Conservation (phyloP, 1,139 yeast species). For the Nadsonia commutata region DNA sequence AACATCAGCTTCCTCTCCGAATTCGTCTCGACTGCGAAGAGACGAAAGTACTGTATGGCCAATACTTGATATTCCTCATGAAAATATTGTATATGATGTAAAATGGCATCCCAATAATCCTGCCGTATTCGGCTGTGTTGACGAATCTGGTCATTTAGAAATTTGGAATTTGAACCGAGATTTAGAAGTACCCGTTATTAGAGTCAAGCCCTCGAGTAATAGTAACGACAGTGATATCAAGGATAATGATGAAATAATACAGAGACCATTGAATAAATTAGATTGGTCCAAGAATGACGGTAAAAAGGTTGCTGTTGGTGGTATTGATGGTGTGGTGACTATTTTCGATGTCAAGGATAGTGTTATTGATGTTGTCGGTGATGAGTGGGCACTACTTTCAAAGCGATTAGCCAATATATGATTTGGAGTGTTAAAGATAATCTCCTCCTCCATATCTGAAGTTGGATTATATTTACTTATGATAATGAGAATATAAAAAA, state of each 20-base stretch:
- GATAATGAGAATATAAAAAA: neutral
- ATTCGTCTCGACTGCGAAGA: neutral
- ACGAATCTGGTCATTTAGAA: slow-evolving; percentile 33
- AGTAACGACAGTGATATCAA: neutral
- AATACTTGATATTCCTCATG: slow-evolving; percentile 14
- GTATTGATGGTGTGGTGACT: slow-evolving; percentile 22
- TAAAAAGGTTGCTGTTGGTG: slow-evolving; percentile 22
- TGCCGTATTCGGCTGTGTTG: slow-evolving; percentile 36
- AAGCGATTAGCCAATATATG: neutral
- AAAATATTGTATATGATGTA: slow-evolving; percentile 30
- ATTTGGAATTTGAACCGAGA: slow-evolving; percentile 38
- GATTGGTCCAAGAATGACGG: slow-evolving; percentile 19
- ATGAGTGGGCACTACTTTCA: slow-evolving; percentile 1
- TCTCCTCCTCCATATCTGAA: too few relatives aligned
- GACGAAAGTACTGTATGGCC: slow-evolving; percentile 7
- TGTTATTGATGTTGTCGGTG: slow-evolving; percentile 8
- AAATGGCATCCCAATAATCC: slow-evolving; percentile 30
- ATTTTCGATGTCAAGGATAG: slow-evolving; percentile 18
- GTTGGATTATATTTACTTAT: too few relatives aligned
- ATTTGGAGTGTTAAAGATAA: too few relatives aligned
- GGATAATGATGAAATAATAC: slow-evolving; percentile 5
- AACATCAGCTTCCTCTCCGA: neutral
- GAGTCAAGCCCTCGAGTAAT: slow-evolving; percentile 13
- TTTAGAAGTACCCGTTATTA: slow-evolving; percentile 27
- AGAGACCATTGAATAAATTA: slow-evolving; percentile 17